phyloP scores from a whole-genome alignment of 495 filamentous ascomycete species.

The Neurospora pannonica region DNA sequence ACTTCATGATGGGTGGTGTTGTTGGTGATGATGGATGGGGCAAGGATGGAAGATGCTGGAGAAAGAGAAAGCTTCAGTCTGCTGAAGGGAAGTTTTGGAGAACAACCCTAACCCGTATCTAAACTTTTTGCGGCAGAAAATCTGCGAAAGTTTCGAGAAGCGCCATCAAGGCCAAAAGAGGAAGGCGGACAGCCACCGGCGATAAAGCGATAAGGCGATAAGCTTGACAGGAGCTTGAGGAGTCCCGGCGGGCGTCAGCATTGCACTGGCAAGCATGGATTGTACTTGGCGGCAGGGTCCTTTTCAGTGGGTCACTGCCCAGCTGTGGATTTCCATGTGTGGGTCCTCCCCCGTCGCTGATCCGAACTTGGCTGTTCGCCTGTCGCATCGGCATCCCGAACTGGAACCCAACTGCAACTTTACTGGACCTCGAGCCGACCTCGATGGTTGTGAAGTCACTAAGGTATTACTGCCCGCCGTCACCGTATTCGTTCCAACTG shows the following conservation, averaged over 20 bases:
- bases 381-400: neutral
- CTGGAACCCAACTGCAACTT: neutral
- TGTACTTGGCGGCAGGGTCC: neutral
- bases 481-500: neutral
- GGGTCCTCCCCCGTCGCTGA: neutral
- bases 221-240: neutral
- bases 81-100: neutral
- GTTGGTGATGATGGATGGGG: neutral
- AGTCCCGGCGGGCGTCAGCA: neutral
- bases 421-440: neutral
- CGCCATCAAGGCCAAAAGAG: neutral
- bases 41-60: neutral
- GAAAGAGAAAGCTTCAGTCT: neutral
- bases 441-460: neutral
- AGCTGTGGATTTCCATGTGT: neutral
- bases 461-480: neutral
- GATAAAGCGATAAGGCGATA: neutral
- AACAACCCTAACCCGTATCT: neutral
- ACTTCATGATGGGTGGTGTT: conserved; percentile 54
- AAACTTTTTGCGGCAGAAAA: neutral
- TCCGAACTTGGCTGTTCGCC: neutral
- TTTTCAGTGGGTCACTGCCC: neutral
- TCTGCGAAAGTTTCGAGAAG: neutral
- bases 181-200: neutral
- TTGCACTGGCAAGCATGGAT: neutral